Evolutionary conservation across 768 basidiomycete genomes (phyloP), one percentile per base, ranked within the genome.

Genomic region (Kwoniella dejecticola): DNA sequence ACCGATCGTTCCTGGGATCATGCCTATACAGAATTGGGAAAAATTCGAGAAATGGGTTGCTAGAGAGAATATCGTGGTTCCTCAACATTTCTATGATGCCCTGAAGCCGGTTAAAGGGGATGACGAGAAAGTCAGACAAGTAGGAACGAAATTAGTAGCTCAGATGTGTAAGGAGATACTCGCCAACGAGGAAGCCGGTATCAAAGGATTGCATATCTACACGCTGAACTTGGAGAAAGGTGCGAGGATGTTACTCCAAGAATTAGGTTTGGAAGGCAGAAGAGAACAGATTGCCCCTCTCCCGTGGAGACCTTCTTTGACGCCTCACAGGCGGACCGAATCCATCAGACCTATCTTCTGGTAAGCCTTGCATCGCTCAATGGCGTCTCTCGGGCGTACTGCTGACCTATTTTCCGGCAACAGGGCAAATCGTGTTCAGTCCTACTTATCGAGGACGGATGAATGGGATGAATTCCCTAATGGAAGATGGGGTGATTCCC

Each of bases 381-480:
- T 27, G 31, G 42, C 23, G 3, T 27, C n/a, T n/a, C n/a, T n/a
- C n/a, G 4, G 7, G n/a, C 46, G 13, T 15, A 11, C 6, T 24
- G 23, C 63, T 65, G 64, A 55, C 29, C 3, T 7, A 30, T 44
- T 55, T 48, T 8, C 19, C 27, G 10, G 3, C 24, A 41, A 30
- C 30, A 64, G 63, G 94, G 92, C 96, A 12, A 98, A 99, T 81
- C 84, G 95, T 38, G 85, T 92, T 36, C 89, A 93, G 75, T 96
- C 93, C 1, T 98, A 98, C 77, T 83, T 98, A 46, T 90, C 90
- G 7, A 88, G 95, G 55, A 98, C 96, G 13, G 93, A 96, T 77
- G 91, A 96, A 75, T 99, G 96, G 96, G 96, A 99, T 76, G 95
- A 98, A 77, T 98, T 96, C 79, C 96, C 96, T 50, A 99, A 99